These are phyloP conservation scores for Echinochloa phyllopogon DNA, from an alignment of 176 grass and related monocot species.

Conservation along the genomic window DNA sequence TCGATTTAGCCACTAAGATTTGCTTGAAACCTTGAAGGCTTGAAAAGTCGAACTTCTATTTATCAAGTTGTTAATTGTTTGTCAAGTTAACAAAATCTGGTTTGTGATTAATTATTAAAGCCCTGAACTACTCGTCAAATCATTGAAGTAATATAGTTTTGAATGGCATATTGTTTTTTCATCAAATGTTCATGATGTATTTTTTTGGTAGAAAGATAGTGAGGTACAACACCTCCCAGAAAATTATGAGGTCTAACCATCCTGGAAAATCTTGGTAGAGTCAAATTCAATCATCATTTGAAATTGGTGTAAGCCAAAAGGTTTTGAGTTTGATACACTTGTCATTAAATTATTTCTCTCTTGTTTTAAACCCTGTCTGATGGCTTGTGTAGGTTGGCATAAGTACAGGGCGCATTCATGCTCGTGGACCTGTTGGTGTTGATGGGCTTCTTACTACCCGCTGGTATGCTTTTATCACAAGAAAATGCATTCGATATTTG, in stretches of 20 bases:
- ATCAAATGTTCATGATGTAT: neutral
- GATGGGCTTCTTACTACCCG: conserved; percentile 90
- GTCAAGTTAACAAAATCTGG: neutral
- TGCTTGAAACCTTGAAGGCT: neutral
- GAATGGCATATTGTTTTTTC: neutral
- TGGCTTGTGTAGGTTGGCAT: conserved; percentile 83
- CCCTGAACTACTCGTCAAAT: neutral
- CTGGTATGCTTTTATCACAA: conserved; percentile 60
- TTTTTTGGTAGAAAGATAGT: neutral
- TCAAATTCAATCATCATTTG: neutral
- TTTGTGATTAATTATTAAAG: neutral
- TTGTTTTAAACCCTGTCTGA: conserved; percentile 20
- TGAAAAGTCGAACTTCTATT: too few species aligned
- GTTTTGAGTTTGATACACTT: neutral
- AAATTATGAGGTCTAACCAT: neutral
- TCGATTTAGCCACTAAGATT: neutral
- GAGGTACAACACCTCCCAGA: neutral
- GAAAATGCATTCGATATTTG: neutral
- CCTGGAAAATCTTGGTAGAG: too few species aligned
- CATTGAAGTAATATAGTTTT: neutral
- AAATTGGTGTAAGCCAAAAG: neutral
- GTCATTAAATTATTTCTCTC: neutral
- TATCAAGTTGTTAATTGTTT: neutral
- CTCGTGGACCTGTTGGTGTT: conserved; percentile 97
- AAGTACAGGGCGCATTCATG: conserved; percentile 99